Evolutionary conservation across 202 grass and related monocot species (phyloP), one percentile per base, ranked within the genome.

Genomic region (Eragrostis tef): DNA sequence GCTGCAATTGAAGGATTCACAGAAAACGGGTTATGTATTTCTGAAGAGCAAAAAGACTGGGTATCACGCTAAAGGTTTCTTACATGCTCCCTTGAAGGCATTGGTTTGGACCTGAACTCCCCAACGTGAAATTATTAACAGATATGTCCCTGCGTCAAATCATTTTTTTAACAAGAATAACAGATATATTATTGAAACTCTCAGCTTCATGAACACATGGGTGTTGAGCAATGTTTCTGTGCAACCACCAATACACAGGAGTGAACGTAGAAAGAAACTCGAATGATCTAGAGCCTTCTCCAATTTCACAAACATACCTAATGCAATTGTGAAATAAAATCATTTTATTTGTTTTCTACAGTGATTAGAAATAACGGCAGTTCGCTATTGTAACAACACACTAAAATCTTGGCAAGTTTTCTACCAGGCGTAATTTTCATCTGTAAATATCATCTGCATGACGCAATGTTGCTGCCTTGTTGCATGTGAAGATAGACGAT

Each of bases 141-240:
- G 95, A 98, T 81, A 94, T 83, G 67, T 98, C 95, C 75, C 95
- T 98, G 87, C 80, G 88, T 81, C 61, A 65, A 25, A 60, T 77
- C 21, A 22, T 60, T 85, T 63, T 29, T 11, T 66, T 26, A 64
- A 81, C 22, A 64, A 64, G 58, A 25, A 42, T 78, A 50, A 36
- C 24, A 82, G 9, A 66, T 54, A 49, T 42, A 48, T 10, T 50
- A 22, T 60, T 22, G 4, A 16, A 41, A 68, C 7, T 57, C 64
- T 67, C 11, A n/a, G 34, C 41, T 79, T 66, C 60, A 66, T 24
- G 20, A 19, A 54, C 48, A 56, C 43, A 27, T 13, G 9, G 36
- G 10, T 69, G 57, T 57, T 15, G 0, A 41, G 1, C 11, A n/a
- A 0, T 52, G 61, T 63, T 17, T 36, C 21, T 36, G 24, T 70